Base-by-base conservation (phyloP, 2,329 filamentous ascomycete genomes). In the Periconia sp. region DNA sequence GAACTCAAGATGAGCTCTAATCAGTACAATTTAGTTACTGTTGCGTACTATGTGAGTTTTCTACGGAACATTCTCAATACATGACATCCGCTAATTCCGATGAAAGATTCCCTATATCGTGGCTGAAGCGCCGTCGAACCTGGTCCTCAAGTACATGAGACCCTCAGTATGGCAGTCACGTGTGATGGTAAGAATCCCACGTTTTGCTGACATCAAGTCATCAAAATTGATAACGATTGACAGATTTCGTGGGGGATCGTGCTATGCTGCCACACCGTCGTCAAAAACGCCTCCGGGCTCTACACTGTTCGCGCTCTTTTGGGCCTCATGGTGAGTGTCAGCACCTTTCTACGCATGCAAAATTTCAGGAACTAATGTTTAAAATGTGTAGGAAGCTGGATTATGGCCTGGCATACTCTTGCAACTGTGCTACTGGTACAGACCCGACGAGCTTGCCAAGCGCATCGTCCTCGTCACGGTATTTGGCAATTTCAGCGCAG, bases 361-460 rank as follows among this genome's bases (percentile, higher is more conserved):
- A 30, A 1, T 6, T 3, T 41, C 15, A 33, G 3, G 1, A 30
- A 41, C 49, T 50, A 2, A 50, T 20, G 9, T 7, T 17, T 31
- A 8, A 19, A 9, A 18, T 2, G 30, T 55, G 52, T 62, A 68
- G 44, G 65, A 69, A 52, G 61, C 64, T 10, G 64, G 65, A 1
- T 56, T 68, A 43, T 67, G 66, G 18, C 66, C 65, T 5, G 65
- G 64, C 1, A 53, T 58, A 0, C 53, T 81, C 17, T 82, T 81
- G 59, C 79, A 83, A 51, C 75, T 85, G 18, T 82, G 81, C 2
- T 82, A 81, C 69, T 86, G 83, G 81, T 86, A 85, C 41, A 81
- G 85, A 60, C 71, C 78, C 53, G 80, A 82, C 19, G 61, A 63
- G 41, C 23, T 27, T 27, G 23, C 23, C 23, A 27, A 27, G 23